phyloP scores from a whole-genome alignment of 805 yeast species.

The Saturnispora halmiae region DNA sequence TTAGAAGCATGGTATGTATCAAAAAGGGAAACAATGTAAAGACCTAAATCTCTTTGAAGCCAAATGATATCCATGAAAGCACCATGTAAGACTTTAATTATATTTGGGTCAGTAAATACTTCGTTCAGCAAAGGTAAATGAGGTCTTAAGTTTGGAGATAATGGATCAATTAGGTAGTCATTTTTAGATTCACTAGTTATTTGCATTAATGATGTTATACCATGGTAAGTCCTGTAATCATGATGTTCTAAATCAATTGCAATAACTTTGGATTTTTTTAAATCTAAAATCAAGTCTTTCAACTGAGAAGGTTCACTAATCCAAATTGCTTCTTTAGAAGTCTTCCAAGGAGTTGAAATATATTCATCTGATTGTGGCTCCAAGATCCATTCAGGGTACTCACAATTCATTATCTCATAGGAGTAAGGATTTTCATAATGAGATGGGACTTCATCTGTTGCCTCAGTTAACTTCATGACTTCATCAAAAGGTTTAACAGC shows the following conservation, averaged over 20 bases:
- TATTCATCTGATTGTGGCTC: constrained; percentile 27
- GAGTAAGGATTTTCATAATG: constrained; percentile 78
- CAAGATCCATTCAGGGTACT: constrained; percentile 55
- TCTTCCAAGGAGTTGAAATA: constrained; percentile 53
- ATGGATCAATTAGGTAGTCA: constrained; percentile 84
- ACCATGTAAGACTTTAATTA: constrained; percentile 89
- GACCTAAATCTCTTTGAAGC: constrained; percentile 92
- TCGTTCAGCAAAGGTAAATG: constrained; percentile 58
- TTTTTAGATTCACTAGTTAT: constrained; percentile 51
- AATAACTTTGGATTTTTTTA: constrained; percentile 47
- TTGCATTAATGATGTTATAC: constrained; percentile 89
- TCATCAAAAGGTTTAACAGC: constrained; percentile 50
- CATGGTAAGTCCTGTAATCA: constrained; percentile 82
- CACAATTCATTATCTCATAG: constrained; percentile 58
- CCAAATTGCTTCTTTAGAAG: constrained; percentile 44
- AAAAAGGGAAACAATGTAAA: constrained; percentile 80
- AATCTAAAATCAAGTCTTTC: constrained; percentile 42
- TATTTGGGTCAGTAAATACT: constrained; percentile 71
- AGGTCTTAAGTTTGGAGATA: constrained; percentile 53
- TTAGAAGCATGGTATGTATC: constrained; percentile 90
- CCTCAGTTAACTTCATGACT: constrained; percentile 32
- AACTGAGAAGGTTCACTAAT: constrained; percentile 53
- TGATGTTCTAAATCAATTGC: constrained; percentile 97
- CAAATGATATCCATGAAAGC: constrained; percentile 95
- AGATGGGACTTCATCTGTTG: constrained; percentile 37